phyloP scores from a whole-genome alignment of 1,284 basidiomycete genomes.

The Ceratobasidium sp. region DNA sequence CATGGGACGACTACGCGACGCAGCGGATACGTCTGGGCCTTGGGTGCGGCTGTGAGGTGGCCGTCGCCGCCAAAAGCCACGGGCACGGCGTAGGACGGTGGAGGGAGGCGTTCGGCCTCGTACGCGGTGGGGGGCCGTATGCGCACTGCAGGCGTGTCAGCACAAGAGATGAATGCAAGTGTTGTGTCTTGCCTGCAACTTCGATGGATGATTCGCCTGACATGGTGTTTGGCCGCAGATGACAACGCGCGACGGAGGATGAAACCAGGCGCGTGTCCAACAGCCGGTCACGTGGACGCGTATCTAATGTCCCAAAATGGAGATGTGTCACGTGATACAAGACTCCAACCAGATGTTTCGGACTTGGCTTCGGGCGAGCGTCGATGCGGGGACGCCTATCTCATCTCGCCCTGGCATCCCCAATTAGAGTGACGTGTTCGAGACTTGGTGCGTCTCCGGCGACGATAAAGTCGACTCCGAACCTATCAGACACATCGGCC shows the following conservation, averaged over 20 bases:
- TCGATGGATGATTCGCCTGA: slow-evolving; percentile 79
- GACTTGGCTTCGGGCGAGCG: neutral
- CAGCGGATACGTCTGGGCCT: slow-evolving; percentile 54
- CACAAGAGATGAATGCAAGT: neutral
- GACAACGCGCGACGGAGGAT: slow-evolving; percentile 15
- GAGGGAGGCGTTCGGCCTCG: slow-evolving; percentile 82
- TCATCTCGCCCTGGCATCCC: neutral
- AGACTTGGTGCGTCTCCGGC: neutral
- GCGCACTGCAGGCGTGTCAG: slow-evolving; percentile 65
- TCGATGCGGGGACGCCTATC: neutral
- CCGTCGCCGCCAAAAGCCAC: slow-evolving; percentile 80
- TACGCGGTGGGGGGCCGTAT: slow-evolving; percentile 85
- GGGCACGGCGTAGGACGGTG: slow-evolving; percentile 64
- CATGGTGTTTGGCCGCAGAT: slow-evolving; percentile 55
- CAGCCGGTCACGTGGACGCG: slow-evolving; percentile 33
- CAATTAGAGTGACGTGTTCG: neutral
- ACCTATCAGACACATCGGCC: slow-evolving; percentile 26
- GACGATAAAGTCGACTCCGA: neutral
- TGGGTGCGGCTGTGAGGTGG: slow-evolving; percentile 69
- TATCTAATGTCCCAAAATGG: neutral
- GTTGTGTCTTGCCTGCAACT: slow-evolving; percentile 75
- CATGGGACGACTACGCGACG: slow-evolving; percentile 79
- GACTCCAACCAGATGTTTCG: neutral
- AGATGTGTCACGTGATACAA: neutral
- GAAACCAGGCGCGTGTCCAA: slow-evolving; percentile 35